Conservation (phyloP, 2,329 filamentous ascomycete genomes). For the Colletotrichum plurivorum region DNA sequence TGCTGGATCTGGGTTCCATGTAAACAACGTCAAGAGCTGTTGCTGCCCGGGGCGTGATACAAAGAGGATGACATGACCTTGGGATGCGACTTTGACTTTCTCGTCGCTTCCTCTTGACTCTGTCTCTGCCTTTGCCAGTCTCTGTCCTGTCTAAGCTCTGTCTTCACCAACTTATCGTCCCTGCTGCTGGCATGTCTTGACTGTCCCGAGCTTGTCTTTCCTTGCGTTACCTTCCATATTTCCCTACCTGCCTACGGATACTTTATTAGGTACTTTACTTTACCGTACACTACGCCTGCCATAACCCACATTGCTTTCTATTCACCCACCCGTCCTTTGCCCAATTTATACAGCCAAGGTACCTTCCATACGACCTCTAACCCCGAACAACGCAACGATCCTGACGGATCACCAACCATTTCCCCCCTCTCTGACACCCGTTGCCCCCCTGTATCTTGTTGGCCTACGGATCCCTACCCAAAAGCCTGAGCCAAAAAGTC, state of each 20-base stretch:
- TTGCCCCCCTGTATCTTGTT: slow-evolving; percentile 29
- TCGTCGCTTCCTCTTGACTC: not conserved
- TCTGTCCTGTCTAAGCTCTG: not conserved
- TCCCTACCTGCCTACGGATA: not conserved
- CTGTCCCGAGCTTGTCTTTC: slow-evolving; percentile 25
- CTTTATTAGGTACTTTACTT: not conserved
- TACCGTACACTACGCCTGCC: not conserved
- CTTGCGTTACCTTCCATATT: slow-evolving; percentile 16
- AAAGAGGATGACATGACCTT: slow-evolving; percentile 18
- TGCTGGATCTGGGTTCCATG: slow-evolving; percentile 20
- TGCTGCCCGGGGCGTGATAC: slow-evolving; percentile 20
- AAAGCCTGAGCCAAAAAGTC: slow-evolving; percentile 36
- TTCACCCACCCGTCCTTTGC: not conserved
- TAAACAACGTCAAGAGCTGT: slow-evolving; percentile 35
- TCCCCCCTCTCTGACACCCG: slow-evolving; percentile 12
- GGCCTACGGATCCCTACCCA: slow-evolving; percentile 38
- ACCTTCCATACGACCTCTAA: not conserved
- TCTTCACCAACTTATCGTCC: slow-evolving; percentile 3
- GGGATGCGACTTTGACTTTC: not conserved
- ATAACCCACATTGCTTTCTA: not conserved
- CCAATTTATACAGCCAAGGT: no score
- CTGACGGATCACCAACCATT: slow-evolving; percentile 33
- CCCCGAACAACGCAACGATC: slow-evolving; percentile 27
- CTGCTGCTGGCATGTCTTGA: slow-evolving; percentile 20
- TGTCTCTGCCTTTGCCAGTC: not conserved